Conservation (phyloP, 768 basidiomycete genomes). For the Xerocomellus dryophilus region DNA sequence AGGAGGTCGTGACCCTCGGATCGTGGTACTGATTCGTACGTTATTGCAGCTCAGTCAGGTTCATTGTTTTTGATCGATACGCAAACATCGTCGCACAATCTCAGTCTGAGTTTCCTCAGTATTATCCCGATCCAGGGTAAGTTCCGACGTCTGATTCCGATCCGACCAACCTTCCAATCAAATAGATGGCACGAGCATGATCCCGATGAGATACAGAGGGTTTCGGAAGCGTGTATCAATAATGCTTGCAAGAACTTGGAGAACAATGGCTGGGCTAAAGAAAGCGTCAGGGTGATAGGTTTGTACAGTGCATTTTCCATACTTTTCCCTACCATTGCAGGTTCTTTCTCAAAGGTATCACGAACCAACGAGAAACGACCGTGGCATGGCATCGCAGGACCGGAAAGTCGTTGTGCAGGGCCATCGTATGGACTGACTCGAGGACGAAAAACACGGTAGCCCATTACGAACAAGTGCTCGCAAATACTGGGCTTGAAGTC, state of each 20-base stretch:
- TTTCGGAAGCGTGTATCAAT: conserved; percentile 73
- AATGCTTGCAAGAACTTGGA: conserved; percentile 70
- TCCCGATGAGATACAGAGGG: conserved; percentile 72
- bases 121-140: conserved; percentile 84
- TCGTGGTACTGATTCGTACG: conserved; percentile 4
- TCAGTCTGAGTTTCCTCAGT: conserved; percentile 92
- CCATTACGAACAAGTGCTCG: conserved; percentile 71
- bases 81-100: conserved; percentile 87
- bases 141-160: conserved; percentile 12
- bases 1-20: neutral
- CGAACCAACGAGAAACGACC: conserved; percentile 96
- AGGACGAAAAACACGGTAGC: conserved; percentile 83
- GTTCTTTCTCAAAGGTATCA: conserved; percentile 59
- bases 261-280: conserved; percentile 68
- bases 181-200: conserved; percentile 94
- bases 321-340: neutral
- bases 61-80: conserved; percentile 85
- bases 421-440: conserved; percentile 97
- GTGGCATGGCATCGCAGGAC: conserved; percentile 90
- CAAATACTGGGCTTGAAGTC: conserved; percentile 72
- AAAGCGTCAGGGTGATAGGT: conserved; percentile 92
- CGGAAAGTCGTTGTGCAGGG: conserved; percentile 82
- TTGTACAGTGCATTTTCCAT: conserved; percentile 25
- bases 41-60: conserved; percentile 71
- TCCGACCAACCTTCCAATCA: neutral